A percentile compares a stretch with the other conserved stretches of the same genome.
Evolutionary conservation across 192 early-diverging fungal species (phyloP).

Genomic region (Gonapodya sp.): DNA sequence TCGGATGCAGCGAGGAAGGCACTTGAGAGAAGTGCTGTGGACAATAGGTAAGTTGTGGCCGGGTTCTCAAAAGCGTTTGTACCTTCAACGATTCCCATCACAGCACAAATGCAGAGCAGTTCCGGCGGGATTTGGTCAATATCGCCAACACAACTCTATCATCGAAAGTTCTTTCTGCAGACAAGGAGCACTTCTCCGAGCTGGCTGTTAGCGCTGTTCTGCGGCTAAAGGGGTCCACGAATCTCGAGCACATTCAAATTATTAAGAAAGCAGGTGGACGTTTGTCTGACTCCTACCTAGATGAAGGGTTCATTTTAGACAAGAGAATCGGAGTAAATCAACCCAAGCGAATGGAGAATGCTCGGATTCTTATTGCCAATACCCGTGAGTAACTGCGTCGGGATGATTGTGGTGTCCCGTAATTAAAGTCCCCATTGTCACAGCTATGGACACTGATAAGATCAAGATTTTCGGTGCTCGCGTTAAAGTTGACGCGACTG

Average conservation of each 20-base stretch:
- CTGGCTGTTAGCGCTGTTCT: constrained; percentile 95
- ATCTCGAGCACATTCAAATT: constrained; percentile 97
- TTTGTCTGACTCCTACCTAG: constrained; percentile 88
- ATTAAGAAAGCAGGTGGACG: constrained; percentile 98
- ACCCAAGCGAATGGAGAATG: constrained; percentile 92
- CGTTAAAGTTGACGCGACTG: constrained; percentile 89
- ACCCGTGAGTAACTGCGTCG: constrained; percentile 56
- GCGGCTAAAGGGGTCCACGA: constrained; percentile 90
- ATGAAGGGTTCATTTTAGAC: constrained; percentile 96
- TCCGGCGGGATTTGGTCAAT: constrained; percentile 86
- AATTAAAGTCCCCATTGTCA: not conserved
- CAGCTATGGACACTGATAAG: constrained; percentile 99
- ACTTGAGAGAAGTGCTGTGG: constrained; percentile 67
- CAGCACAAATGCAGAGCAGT: constrained; percentile 51
- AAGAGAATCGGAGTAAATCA: constrained; percentile 99
- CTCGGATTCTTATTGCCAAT: constrained; percentile 94
- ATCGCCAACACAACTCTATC: constrained; percentile 96
- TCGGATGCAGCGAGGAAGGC: constrained; percentile 71
- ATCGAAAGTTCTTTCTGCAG: constrained; percentile 91
- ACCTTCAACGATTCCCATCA: not conserved
- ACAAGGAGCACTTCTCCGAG: constrained; percentile 93
- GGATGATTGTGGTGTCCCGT: not conserved
- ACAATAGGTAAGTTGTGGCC: constrained; percentile 52
- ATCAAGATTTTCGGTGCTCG: constrained; percentile 99
- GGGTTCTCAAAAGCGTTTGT: not conserved